These are phyloP conservation scores for Purshia tridentata DNA, from an alignment of 306 rosid species.

Conservation along the genomic window DNA sequence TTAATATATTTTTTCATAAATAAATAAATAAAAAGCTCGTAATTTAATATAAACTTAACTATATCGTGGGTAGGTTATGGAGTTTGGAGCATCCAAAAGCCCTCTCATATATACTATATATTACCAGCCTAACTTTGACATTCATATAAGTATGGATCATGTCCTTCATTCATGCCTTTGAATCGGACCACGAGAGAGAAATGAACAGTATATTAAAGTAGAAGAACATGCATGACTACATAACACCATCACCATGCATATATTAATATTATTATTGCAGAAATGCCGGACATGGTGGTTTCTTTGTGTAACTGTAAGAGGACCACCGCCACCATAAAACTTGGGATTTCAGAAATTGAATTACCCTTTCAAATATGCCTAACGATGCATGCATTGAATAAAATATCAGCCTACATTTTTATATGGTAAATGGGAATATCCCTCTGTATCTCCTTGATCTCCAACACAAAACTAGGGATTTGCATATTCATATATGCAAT, in stretches of 20 bases:
- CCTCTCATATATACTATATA: no score
- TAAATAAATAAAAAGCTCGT: no score
- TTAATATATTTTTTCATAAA: no score
- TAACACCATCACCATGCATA: not conserved
- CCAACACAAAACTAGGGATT: slow-evolving; percentile 25
- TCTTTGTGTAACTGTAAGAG: slow-evolving; percentile 1
- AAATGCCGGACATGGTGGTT: slow-evolving; percentile 15
- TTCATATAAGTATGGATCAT: not conserved
- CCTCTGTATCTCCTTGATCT: slow-evolving; percentile 1
- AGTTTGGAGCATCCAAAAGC: no score
- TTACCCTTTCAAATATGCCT: not conserved
- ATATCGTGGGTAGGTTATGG: no score
- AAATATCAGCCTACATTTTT: not conserved
- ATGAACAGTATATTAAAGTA: not conserved
- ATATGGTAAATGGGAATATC: not conserved
- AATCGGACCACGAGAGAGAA: not conserved
- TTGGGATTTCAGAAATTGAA: slow-evolving; percentile 18
- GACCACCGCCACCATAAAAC: slow-evolving; percentile 22
- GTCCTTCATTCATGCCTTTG: not conserved
- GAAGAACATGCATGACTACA: not conserved
- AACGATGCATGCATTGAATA: not conserved
- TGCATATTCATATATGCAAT: not conserved
- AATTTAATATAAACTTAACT: no score
- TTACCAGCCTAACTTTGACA: no score
- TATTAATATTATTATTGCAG: slow-evolving; percentile 9